These are phyloP conservation scores for Coniochaeta ligniaria DNA, from an alignment of 2,329 filamentous ascomycete genomes.

Conservation along the genomic window DNA sequence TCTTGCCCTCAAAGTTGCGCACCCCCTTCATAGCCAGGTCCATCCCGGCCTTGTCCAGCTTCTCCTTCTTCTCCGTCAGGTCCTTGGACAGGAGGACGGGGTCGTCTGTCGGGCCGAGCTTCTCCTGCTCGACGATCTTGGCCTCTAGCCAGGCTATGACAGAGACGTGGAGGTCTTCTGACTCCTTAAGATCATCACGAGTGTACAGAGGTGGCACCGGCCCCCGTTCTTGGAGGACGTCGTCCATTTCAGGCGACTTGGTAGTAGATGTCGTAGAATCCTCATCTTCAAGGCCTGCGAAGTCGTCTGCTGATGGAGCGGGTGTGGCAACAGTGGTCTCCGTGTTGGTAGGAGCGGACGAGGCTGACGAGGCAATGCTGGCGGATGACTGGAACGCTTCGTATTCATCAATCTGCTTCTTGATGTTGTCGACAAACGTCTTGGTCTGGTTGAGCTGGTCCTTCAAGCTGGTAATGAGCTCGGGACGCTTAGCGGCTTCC, in stretches of 20 bases:
- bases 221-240: constrained; percentile 36
- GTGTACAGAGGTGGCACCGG: constrained; percentile 63
- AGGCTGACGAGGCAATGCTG: constrained; percentile 39
- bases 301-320: constrained; percentile 44
- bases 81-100: constrained; percentile 70
- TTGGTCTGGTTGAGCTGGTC: constrained; percentile 65
- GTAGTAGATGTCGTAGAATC: constrained; percentile 25
- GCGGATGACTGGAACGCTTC: constrained; percentile 51
- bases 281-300: constrained; percentile 76
- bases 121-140: constrained; percentile 63
- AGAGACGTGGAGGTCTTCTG: constrained; percentile 56
- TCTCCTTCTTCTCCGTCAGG: constrained; percentile 58
- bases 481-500: constrained; percentile 66
- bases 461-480: constrained; percentile 58
- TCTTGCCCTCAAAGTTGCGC: constrained; percentile 42
- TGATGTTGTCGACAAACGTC: constrained; percentile 63
- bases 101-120: constrained; percentile 62
- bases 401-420: constrained; percentile 61
- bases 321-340: constrained; percentile 30
- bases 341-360: constrained; percentile 25
- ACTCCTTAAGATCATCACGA: constrained; percentile 59
- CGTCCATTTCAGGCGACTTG: constrained; percentile 36
- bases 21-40: constrained; percentile 66
- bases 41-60: constrained; percentile 63
- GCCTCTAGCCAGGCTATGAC: constrained; percentile 69